These are phyloP conservation scores for Cyberlindnera euphorbiae DNA, from an alignment of 805 yeast genomes.

Conservation along the genomic window DNA sequence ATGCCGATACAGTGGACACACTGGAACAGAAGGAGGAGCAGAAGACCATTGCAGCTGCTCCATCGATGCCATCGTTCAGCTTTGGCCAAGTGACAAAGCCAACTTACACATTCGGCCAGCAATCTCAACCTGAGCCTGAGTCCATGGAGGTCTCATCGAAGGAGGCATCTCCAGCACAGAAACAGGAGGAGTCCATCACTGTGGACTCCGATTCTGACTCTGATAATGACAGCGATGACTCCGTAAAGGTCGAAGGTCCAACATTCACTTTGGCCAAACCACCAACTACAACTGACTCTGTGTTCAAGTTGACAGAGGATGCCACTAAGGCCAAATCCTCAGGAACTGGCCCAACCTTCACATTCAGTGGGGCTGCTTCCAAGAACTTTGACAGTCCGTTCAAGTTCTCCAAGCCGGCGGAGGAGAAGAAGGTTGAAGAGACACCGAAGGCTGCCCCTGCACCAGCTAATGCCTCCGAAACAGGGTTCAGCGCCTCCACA, in stretches of 20 bases:
- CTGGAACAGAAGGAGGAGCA: constrained; percentile 7
- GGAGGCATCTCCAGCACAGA: constrained; percentile 1
- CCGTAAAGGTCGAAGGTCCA: constrained; percentile 71
- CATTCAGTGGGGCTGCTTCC: constrained; percentile 29
- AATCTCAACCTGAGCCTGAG: not conserved
- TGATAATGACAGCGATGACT: constrained; percentile 47
- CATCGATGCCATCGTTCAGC: constrained; percentile 11
- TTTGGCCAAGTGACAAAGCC: constrained; percentile 13
- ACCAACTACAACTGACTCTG: constrained; percentile 47
- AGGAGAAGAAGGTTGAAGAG: constrained; percentile 9
- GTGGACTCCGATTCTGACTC: constrained; percentile 38
- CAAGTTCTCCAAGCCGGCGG: constrained; percentile 23
- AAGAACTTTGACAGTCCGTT: constrained; percentile 30
- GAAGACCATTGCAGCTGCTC: constrained; percentile 18
- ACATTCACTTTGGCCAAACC: constrained; percentile 44
- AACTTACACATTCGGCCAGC: constrained; percentile 11
- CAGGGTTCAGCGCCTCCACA: not conserved
- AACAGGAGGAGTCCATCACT: constrained; percentile 15
- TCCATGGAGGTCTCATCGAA: constrained; percentile 11
- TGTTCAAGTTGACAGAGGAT: constrained; percentile 38
- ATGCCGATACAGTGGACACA: constrained; percentile 14
- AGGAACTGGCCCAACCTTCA: constrained; percentile 37
- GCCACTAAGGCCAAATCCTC: constrained; percentile 20
- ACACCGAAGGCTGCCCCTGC: no score
- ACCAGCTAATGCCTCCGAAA: no score